phyloP scores from a whole-genome alignment of 345 rosid genomes.

The Murraya koenigii region DNA sequence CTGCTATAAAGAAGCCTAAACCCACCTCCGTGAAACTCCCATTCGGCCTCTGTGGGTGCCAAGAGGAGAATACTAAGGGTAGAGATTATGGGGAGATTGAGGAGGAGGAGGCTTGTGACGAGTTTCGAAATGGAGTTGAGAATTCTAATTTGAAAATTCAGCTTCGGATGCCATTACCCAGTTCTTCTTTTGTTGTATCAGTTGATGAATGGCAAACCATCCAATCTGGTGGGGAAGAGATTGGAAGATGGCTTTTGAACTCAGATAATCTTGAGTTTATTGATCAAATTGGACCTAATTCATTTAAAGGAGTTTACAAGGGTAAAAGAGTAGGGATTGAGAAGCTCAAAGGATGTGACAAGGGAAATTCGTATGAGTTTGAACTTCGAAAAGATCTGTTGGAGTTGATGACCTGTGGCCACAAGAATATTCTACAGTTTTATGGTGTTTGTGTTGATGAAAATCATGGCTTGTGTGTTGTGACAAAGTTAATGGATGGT shows the following conservation, averaged over 20 bases:
- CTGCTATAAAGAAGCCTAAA: conserved; percentile 66
- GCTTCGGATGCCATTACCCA: conserved; percentile 75
- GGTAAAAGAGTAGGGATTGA: conserved; percentile 80
- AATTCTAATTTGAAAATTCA: conserved; percentile 46
- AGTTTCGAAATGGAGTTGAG: conserved; percentile 46
- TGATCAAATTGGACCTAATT: conserved; percentile 67
- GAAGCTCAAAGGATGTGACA: conserved; percentile 94
- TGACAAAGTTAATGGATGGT: conserved; percentile 90
- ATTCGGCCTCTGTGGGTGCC: conserved; percentile 95
- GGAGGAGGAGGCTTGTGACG: conserved; percentile 67
- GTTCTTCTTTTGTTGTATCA: conserved; percentile 59
- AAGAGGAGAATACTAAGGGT: conserved; percentile 67
- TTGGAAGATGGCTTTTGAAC: conserved; percentile 80
- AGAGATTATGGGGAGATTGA: conserved; percentile 66
- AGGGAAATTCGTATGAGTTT: conserved; percentile 85
- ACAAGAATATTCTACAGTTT: conserved; percentile 76
- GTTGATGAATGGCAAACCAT: conserved; percentile 96
- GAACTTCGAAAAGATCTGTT: conserved; percentile 76
- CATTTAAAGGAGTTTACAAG: conserved; percentile 71
- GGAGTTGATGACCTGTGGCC: conserved; percentile 94
- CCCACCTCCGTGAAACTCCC: conserved; percentile 73
- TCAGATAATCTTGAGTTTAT: conserved; percentile 70
- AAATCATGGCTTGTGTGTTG: conserved; percentile 82
- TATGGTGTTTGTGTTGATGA: conserved; percentile 87
- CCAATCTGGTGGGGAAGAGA: conserved; percentile 60